Conservation (phyloP, 2,329 filamentous ascomycete genomes). For the Xylaria sp. region DNA sequence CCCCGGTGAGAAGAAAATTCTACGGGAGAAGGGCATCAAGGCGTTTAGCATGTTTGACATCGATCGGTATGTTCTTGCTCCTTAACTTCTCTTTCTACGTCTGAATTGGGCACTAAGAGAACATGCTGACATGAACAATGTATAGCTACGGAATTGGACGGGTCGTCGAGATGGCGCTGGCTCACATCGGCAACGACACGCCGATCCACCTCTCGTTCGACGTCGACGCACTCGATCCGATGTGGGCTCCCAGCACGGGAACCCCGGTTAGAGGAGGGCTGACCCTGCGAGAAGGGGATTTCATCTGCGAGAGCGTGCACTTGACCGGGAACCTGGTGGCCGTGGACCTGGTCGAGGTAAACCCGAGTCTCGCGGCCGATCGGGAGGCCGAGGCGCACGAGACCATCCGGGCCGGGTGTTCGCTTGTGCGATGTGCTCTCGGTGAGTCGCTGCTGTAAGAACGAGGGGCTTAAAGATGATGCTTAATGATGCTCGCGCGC, state of each 20-base stretch:
- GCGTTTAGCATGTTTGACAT: conserved; percentile 99
- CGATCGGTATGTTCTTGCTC: conserved; percentile 72
- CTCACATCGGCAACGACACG: conserved; percentile 91
- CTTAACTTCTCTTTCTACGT: neutral
- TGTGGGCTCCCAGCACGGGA: conserved; percentile 95
- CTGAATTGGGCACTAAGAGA: neutral
- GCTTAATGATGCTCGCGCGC: neutral
- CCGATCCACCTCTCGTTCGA: conserved; percentile 98
- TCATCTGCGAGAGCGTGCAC: conserved; percentile 90
- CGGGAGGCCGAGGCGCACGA: conserved; percentile 76
- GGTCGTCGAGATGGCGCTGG: conserved; percentile 98
- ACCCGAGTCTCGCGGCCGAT: conserved; percentile 74
- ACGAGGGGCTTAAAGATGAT: neutral
- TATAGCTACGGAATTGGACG: conserved; percentile 87
- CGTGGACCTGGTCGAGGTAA: conserved; percentile 86
- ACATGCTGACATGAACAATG: conserved; percentile 18
- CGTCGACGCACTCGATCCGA: conserved; percentile 93
- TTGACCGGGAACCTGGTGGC: conserved; percentile 81
- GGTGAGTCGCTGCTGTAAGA: conserved; percentile 86
- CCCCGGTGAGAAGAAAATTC: conserved; percentile 89
- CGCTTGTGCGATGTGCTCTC: conserved; percentile 88
- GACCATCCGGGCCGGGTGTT: conserved; percentile 91
- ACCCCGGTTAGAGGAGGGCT: conserved; percentile 93
- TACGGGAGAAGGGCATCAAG: conserved; percentile 88
- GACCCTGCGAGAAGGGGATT: conserved; percentile 95